A percentile compares a stretch with the other conserved stretches of the same genome.
phyloP scores from a whole-genome alignment of 495 filamentous ascomycete genomes.

The Hypoxylon lenormandii region DNA sequence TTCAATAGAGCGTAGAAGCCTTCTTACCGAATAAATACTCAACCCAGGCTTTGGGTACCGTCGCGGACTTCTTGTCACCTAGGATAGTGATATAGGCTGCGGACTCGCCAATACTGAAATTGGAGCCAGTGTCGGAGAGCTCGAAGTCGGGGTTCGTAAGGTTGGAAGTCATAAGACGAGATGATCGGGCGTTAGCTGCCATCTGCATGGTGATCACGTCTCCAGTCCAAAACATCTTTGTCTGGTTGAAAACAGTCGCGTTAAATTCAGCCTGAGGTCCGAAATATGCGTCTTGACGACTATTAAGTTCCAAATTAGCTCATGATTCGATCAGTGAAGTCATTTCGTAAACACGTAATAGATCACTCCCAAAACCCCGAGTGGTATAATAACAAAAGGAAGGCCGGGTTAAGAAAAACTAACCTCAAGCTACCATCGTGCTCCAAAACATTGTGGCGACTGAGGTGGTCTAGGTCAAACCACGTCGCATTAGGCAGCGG shows the following conservation, averaged over 20 bases:
- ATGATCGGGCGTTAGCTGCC: constrained; percentile 58
- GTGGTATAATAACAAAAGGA: not conserved
- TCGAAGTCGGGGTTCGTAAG: constrained; percentile 60
- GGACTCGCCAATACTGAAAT: constrained; percentile 61
- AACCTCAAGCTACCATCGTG: constrained; percentile 67
- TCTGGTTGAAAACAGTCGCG: constrained; percentile 61
- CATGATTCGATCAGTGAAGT: constrained; percentile 1
- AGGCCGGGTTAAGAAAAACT: constrained; percentile 13
- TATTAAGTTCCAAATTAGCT: constrained; percentile 32
- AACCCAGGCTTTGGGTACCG: constrained; percentile 53
- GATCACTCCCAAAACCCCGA: not conserved
- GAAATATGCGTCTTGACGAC: constrained; percentile 59
- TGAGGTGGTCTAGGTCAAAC: constrained; percentile 63
- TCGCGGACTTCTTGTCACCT: constrained; percentile 55
- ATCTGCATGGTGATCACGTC: constrained; percentile 55
- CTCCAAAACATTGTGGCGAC: constrained; percentile 63
- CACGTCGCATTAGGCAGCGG: constrained; percentile 63
- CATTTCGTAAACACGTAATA: no score
- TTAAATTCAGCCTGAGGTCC: constrained; percentile 61
- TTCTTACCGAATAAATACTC: constrained; percentile 63
- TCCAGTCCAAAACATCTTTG: constrained; percentile 56
- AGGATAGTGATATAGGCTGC: constrained; percentile 60
- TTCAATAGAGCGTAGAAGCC: not conserved
- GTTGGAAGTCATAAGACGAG: constrained; percentile 59
- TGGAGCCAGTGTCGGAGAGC: constrained; percentile 50